phyloP scores from a whole-genome alignment of 495 filamentous ascomycete species.

The Penicillium malachiteum region DNA sequence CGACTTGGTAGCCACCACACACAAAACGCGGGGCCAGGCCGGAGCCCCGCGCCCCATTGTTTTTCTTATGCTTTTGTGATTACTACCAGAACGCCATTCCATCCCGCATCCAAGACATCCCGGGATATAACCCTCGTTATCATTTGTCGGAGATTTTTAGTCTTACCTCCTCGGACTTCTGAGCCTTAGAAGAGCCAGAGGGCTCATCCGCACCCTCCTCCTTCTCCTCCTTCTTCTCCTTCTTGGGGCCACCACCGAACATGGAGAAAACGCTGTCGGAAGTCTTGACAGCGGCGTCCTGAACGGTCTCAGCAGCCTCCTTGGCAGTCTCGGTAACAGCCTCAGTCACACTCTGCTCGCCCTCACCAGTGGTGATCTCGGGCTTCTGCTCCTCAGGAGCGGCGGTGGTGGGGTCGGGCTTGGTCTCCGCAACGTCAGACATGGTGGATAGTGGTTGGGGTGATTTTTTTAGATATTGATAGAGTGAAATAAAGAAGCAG shows the following conservation, averaged over 20 bases:
- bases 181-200: slow-evolving; percentile 82
- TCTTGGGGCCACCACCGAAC: slow-evolving; percentile 91
- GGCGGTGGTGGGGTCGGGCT: slow-evolving; percentile 49
- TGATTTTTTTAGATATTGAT: neutral
- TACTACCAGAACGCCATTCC: neutral
- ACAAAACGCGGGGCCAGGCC: slow-evolving; percentile 1
- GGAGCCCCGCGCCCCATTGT: slow-evolving; percentile 6
- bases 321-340: slow-evolving; percentile 41
- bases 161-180: slow-evolving; percentile 61
- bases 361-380: slow-evolving; percentile 36
- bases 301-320: slow-evolving; percentile 45
- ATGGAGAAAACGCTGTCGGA: slow-evolving; percentile 87
- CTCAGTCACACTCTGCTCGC: slow-evolving; percentile 37
- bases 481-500: slow-evolving; percentile 1
- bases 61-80: neutral
- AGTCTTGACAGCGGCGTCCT: slow-evolving; percentile 54
- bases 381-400: slow-evolving; percentile 43
- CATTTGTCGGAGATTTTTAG: slow-evolving; percentile 12
- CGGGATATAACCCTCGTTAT: neutral
- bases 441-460: slow-evolving; percentile 28
- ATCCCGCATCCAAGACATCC: neutral
- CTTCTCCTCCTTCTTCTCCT: slow-evolving; percentile 77
- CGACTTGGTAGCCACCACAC: neutral
- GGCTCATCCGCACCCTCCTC: slow-evolving; percentile 74
- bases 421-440: slow-evolving; percentile 50